Conservation (phyloP, 148 eudicot species). For the Drosera capensis region DNA sequence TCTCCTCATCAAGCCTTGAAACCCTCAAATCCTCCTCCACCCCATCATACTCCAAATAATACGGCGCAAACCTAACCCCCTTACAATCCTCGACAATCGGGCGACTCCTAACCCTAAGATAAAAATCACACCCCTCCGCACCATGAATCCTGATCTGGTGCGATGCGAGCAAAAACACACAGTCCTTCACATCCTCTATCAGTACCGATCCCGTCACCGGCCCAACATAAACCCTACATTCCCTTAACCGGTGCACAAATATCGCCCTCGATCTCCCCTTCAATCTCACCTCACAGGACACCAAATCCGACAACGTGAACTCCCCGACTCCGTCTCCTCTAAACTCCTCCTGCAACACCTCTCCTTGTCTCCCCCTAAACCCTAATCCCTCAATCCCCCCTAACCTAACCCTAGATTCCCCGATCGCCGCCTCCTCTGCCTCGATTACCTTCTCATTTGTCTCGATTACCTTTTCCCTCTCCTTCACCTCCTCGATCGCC, state of each 20-base stretch:
- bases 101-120: conserved; percentile 66
- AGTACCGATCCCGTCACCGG: conserved; percentile 62
- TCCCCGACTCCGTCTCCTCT: conserved; percentile 43
- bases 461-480: neutral
- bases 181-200: conserved; percentile 63
- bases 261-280: conserved; percentile 50
- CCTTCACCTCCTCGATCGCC: conserved; percentile 18
- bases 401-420: neutral
- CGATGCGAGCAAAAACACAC: conserved; percentile 61
- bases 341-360: conserved; percentile 45
- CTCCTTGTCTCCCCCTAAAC: conserved; percentile 36
- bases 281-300: conserved; percentile 53
- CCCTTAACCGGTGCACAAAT: conserved; percentile 34
- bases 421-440: too few relatives aligned
- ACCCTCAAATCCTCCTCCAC: conserved; percentile 48
- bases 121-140: conserved; percentile 59
- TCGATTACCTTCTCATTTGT: conserved; percentile 7
- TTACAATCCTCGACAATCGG: conserved; percentile 76
- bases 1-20: conserved; percentile 59
- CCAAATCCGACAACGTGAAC: conserved; percentile 39
- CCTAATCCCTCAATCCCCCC: conserved; percentile 40
- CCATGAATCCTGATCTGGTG: conserved; percentile 88
- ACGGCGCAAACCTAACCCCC: conserved; percentile 72
- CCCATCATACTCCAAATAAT: conserved; percentile 56
- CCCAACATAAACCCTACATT: conserved; percentile 59